Conservation (phyloP, 192 early-diverging fungal genomes). For the Jimgerdemannia flammicorona region DNA sequence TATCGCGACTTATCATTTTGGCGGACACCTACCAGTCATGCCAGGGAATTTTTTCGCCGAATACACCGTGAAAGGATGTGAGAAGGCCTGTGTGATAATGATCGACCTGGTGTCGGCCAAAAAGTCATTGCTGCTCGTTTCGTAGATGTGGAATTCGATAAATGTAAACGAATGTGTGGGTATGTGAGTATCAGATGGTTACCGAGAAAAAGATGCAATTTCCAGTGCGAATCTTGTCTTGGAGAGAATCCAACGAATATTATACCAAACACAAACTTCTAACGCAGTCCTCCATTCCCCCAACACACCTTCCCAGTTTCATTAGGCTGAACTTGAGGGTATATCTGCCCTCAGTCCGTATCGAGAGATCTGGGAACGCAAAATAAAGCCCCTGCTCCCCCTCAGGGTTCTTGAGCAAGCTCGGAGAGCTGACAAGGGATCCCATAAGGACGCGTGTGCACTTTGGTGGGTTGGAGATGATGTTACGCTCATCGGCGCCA, state of each 20-base stretch:
- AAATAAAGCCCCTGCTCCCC: constrained; percentile 71
- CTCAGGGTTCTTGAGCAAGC: constrained; percentile 42
- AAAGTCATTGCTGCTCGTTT: constrained; percentile 36
- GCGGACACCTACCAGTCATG: constrained; percentile 66
- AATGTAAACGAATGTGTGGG: constrained; percentile 1
- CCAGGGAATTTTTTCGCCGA: constrained; percentile 83
- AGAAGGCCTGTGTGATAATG: constrained; percentile 51
- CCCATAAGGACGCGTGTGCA: constrained; percentile 61
- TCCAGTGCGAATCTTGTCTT: not conserved
- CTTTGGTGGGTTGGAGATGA: constrained; percentile 58
- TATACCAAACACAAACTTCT: not conserved
- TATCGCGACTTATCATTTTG: not conserved
- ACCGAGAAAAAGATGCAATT: not conserved
- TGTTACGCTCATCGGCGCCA: constrained; percentile 49
- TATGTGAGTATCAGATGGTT: not conserved
- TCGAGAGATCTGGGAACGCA: constrained; percentile 74
- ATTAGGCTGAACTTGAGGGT: constrained; percentile 65
- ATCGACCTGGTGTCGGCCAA: constrained; percentile 42
- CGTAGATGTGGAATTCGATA: not conserved
- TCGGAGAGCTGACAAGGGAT: constrained; percentile 57
- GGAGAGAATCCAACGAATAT: not conserved
- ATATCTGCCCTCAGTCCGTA: constrained; percentile 70
- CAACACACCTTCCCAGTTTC: constrained; percentile 56
- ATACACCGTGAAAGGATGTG: constrained; percentile 72
- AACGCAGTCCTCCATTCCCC: not conserved